Conservation (phyloP, 352 stramenopile species). For the Phytopythium chamaehyphon region DNA sequence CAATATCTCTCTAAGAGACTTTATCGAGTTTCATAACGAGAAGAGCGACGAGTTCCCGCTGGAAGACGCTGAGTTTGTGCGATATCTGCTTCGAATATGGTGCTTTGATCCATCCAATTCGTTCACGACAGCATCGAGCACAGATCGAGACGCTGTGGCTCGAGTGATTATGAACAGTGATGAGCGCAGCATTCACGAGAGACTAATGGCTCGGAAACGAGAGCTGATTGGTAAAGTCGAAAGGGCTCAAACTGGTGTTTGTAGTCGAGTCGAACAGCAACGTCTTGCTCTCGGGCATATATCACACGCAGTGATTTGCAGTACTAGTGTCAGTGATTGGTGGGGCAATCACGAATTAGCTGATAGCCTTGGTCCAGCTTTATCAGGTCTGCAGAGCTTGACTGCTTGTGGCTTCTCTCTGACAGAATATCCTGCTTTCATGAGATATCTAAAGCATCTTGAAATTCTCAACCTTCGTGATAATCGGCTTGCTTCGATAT, state of each 20-base stretch:
- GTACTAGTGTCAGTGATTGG: slow-evolving; percentile 1
- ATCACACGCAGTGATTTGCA: not conserved
- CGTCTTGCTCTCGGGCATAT: not conserved
- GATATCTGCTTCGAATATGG: slow-evolving; percentile 61
- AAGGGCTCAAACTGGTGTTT: slow-evolving; percentile 3
- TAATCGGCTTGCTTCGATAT: slow-evolving; percentile 22
- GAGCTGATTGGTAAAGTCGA: slow-evolving; percentile 22
- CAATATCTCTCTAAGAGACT: slow-evolving; percentile 26
- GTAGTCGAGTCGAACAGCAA: slow-evolving; percentile 2
- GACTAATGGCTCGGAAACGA: slow-evolving; percentile 15
- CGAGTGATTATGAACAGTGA: slow-evolving; percentile 21
- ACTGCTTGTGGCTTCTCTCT: slow-evolving; percentile 14
- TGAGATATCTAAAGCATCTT: slow-evolving; percentile 17
- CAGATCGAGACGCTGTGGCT: slow-evolving; percentile 4
- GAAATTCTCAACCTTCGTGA: slow-evolving; percentile 20
- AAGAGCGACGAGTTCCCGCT: slow-evolving; percentile 39
- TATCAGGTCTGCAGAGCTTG: slow-evolving; percentile 11
- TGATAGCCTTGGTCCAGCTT: slow-evolving; percentile 7
- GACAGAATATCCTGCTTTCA: slow-evolving; percentile 12
- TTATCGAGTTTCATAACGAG: slow-evolving; percentile 42
- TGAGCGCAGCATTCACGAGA: slow-evolving; percentile 4
- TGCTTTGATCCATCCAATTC: slow-evolving; percentile 26
- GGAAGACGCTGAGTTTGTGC: slow-evolving; percentile 61
- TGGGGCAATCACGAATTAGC: slow-evolving; percentile 1
- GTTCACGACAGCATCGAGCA: not conserved